Conservation (phyloP, 2,329 filamentous ascomycete species). For the Sordariomycetes sp. region DNA sequence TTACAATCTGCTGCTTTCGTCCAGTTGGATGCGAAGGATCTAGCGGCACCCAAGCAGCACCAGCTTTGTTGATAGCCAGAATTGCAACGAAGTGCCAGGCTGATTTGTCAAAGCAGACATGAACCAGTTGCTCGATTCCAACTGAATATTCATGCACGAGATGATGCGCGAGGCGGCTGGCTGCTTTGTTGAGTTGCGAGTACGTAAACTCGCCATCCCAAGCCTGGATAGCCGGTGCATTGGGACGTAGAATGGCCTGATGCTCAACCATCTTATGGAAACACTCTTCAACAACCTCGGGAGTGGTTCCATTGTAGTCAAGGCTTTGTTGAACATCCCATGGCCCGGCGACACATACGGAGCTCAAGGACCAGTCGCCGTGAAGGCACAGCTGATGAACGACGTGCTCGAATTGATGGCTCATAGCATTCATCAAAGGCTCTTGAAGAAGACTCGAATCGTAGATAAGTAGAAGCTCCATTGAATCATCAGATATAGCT, state of each 20-base stretch:
- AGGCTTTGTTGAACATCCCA: constrained; percentile 2
- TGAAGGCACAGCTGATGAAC: neutral
- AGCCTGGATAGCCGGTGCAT: constrained; percentile 1
- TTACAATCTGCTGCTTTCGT: constrained; percentile 1
- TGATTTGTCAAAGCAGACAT: constrained; percentile 9
- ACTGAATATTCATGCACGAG: neutral
- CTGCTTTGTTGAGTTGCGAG: neutral
- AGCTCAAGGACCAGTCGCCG: neutral
- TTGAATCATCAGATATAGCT: neutral
- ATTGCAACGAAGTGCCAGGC: constrained; percentile 5
- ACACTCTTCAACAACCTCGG: neutral
- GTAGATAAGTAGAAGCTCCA: constrained; percentile 4
- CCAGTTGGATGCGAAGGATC: constrained; percentile 3
- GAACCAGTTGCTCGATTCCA: constrained; percentile 1
- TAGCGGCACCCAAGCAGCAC: constrained; percentile 7
- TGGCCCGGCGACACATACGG: neutral
- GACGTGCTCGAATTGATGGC: constrained; percentile 3
- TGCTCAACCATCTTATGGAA: neutral
- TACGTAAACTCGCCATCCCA: constrained; percentile 4
- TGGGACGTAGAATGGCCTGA: neutral
- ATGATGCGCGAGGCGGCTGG: neutral
- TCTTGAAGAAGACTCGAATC: constrained; percentile 1
- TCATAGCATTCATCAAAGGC: neutral
- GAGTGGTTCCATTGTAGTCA: neutral
- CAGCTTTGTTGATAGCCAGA: constrained; percentile 7